A percentile compares a stretch with the other conserved stretches of the same genome.
Evolutionary conservation across 2,329 filamentous ascomycete genomes (phyloP).

Genomic region (Apiospora pterosperma): DNA sequence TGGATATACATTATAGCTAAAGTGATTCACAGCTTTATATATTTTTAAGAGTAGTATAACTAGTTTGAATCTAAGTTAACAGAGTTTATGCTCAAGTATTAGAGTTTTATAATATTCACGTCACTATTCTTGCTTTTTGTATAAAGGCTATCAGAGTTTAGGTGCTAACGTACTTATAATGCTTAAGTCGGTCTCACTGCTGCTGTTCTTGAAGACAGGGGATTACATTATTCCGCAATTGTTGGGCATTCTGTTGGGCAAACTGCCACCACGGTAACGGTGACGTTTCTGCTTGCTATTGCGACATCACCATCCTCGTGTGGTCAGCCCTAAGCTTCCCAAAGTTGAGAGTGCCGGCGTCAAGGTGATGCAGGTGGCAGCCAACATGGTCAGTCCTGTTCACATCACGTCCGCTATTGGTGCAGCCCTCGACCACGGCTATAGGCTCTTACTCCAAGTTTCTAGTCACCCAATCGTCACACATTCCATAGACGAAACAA

Average conservation of each 20-base stretch:
- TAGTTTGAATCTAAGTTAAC: no score
- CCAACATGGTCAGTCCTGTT: constrained; percentile 37
- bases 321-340: constrained; percentile 25
- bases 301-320: constrained; percentile 32
- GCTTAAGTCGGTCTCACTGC: constrained; percentile 31
- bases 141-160: no score
- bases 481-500: constrained; percentile 37
- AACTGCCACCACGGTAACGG: constrained; percentile 34
- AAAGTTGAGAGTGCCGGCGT: constrained; percentile 21
- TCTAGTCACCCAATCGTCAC: constrained; percentile 37
- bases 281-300: constrained; percentile 32
- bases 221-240: constrained; percentile 29
- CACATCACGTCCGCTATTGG: constrained; percentile 31
- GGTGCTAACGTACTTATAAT: constrained; percentile 30
- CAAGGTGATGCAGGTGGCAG: constrained; percentile 32
- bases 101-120: no score
- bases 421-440: constrained; percentile 29
- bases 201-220: constrained; percentile 26
- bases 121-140: no score
- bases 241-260: constrained; percentile 40
- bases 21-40: no score
- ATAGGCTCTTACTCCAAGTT: constrained; percentile 36
- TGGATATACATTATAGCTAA: no score
- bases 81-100: no score
- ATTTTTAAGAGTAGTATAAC: no score